These are phyloP conservation scores for Mallotus repandus DNA, from an alignment of 441 rosid genomes.

Conservation along the genomic window DNA sequence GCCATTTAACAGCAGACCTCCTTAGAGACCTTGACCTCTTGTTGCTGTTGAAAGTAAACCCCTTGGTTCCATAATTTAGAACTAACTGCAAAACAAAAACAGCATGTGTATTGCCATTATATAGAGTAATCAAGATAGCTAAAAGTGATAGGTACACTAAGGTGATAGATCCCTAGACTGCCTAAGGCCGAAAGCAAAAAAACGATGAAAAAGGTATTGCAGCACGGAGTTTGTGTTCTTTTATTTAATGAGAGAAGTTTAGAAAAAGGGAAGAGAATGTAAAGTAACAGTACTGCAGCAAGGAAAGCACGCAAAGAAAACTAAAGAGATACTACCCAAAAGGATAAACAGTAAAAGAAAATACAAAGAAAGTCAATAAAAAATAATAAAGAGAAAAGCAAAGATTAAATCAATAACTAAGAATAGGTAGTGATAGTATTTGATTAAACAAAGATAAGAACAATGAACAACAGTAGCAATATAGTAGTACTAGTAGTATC, in stretches of 20 bases:
- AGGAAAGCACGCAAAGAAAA: background rate
- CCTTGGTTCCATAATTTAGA: slow-evolving; percentile 77
- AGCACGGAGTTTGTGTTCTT: background rate
- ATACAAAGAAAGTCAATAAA: background rate
- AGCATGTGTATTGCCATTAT: background rate
- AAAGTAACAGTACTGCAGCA: background rate
- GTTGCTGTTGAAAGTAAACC: slow-evolving; percentile 57
- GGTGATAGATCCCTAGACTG: background rate
- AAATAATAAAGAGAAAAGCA: no score
- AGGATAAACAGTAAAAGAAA: no score
- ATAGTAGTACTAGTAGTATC: no score
- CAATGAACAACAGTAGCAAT: background rate
- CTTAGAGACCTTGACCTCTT: slow-evolving; percentile 47
- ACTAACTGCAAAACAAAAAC: slow-evolving; percentile 47
- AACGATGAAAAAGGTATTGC: background rate
- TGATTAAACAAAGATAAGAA: no score
- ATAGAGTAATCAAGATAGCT: background rate
- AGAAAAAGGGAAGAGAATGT: background rate
- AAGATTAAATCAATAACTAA: no score
- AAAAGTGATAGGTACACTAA: background rate
- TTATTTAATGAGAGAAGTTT: background rate
- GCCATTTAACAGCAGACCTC: slow-evolving; percentile 55
- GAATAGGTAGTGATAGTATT: background rate
- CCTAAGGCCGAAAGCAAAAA: background rate
- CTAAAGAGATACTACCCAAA: background rate